Evolutionary conservation across 345 rosid genomes (phyloP), one percentile per base, ranked within the genome.

Genomic region (Sisymbrium irio): DNA sequence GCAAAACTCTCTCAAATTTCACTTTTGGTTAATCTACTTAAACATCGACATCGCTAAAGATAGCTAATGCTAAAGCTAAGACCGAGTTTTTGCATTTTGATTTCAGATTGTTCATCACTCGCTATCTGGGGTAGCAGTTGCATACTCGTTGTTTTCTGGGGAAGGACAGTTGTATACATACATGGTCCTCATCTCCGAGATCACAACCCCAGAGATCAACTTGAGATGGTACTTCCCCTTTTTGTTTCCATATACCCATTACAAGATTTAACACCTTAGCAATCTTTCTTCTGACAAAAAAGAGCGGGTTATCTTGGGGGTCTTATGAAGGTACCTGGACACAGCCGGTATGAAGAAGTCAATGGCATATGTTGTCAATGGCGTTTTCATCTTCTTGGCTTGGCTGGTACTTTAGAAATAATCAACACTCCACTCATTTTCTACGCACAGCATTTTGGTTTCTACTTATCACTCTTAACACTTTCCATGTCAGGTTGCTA

Each of bases 331-430:
- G 93, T 88, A 79, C 67, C 87, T 93, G 67, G 98, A 93, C 67
- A 94, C 81, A 10, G 84, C 93, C 67, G 98, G 98, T 62, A 79
- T 94, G 95, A 94, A 94, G 84, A 85, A 84, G 76, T 94, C 97
- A 62, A 30, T 28, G 33, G 83, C 88, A 2, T 91, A 94, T 62
- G 84, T 94, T 44, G 55, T 91, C 17, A 94, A 94, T 67, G 98
- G 98, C 14, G 83, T 91, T 13, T 62, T 86, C 62, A 88, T 94
- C 80, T 89, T 94, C 77, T 64, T 89, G 50, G 69, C 82, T 56
- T 93, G 98, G 98, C 87, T 93, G 92, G 98, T 93, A 80, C 62
- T 12, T 15, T 13, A 25, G 35, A 53, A 47, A 30, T 2, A 25
- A 68, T 32, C 65, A 37, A 17, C 49, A 40, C 50, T 65, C 12